Base-by-base conservation (phyloP, 345 rosid species). In the Citrus inodora region DNA sequence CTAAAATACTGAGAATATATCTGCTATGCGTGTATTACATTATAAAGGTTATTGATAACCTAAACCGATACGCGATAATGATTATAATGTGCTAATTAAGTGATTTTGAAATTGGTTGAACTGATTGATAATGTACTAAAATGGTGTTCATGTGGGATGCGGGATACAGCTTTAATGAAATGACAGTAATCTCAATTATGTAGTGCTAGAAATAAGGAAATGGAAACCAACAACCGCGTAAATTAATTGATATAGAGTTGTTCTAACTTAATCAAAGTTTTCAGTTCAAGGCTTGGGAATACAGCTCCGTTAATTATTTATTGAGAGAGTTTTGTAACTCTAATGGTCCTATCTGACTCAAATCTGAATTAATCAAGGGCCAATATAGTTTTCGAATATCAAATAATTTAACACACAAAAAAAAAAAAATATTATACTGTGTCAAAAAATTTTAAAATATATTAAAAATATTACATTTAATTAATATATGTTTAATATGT, bases 261-360 rank as follows among this genome's bases (percentile, higher is more conserved):
- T 32, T 32, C 0, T 32, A 0, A 0, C 0, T 32, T 32, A 32
- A 32, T 4, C 0, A 32, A 32, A 0, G 5, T 32, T 0, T 0
- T 32, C 0, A 0, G 0, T 32, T 32, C 5, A 5, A 32, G 5
- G 5, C 0, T 32, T 32, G 5, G 0, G 33, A 32, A 32, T 32
- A 0, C 0, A 32, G 5, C 0, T 32, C 0, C 0, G 33, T 32
- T 32, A 32, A 32, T 4, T 32, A 32, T 0, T 32, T 32, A 0
- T 32, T 32, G 0, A 0, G 0, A 32, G 5, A 32, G 33, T 32
- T 32, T 32, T 32, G 0, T 0, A 4, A 0, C 0, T 0, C 5
- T 32, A 32, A 32, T 32, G 0, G 0, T 32, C 0, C 0, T 32
- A 32, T 0, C 5, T 0, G 0, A 3, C 0, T 32, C 5, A 4